Percentiles rank a stretch among this genome's conserved stretches.
Evolutionary conservation across 2,329 filamentous ascomycete species (phyloP).

Genomic region (Fusarium incarnatum): DNA sequence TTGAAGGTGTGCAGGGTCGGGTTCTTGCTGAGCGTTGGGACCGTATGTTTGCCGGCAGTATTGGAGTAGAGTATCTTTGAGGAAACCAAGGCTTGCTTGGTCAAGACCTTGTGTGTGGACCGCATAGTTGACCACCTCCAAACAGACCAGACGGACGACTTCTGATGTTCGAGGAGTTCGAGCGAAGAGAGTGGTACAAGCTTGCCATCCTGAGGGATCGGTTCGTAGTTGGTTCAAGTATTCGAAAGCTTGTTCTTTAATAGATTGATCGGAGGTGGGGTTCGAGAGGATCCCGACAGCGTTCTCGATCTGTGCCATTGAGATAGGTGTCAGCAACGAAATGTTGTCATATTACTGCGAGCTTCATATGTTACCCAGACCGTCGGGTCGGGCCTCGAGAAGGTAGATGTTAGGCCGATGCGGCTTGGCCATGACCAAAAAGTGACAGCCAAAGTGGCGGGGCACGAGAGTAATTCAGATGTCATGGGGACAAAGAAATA

Average conservation of each 20-base stretch:
- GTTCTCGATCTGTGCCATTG: slow-evolving; percentile 78
- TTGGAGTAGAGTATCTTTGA: slow-evolving; percentile 83
- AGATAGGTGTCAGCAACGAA: slow-evolving; percentile 28
- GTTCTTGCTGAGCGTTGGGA: slow-evolving; percentile 64
- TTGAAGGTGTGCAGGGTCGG: slow-evolving; percentile 83
- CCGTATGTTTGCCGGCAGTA: slow-evolving; percentile 85
- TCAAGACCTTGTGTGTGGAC: slow-evolving; percentile 85
- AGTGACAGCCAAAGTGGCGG: slow-evolving; percentile 46
- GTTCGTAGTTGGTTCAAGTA: slow-evolving; percentile 82
- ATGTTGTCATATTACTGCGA: slow-evolving; percentile 3
- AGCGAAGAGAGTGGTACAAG: slow-evolving; percentile 87
- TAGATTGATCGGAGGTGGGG: slow-evolving; percentile 76
- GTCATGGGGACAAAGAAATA: slow-evolving; percentile 43
- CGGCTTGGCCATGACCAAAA: slow-evolving; percentile 32
- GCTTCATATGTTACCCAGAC: slow-evolving; percentile 26
- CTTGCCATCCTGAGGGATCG: slow-evolving; percentile 89
- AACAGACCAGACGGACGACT: slow-evolving; percentile 86
- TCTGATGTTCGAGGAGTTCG: slow-evolving; percentile 81
- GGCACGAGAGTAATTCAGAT: slow-evolving; percentile 43
- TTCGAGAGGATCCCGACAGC: slow-evolving; percentile 95
- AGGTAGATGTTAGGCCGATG: slow-evolving; percentile 40
- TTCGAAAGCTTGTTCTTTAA: slow-evolving; percentile 86
- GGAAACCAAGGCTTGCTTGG: slow-evolving; percentile 74
- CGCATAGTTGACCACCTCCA: slow-evolving; percentile 94
- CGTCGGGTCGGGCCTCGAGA: slow-evolving; percentile 25